phyloP scores from a whole-genome alignment of 768 basidiomycete species.

The Suillus spraguei region DNA sequence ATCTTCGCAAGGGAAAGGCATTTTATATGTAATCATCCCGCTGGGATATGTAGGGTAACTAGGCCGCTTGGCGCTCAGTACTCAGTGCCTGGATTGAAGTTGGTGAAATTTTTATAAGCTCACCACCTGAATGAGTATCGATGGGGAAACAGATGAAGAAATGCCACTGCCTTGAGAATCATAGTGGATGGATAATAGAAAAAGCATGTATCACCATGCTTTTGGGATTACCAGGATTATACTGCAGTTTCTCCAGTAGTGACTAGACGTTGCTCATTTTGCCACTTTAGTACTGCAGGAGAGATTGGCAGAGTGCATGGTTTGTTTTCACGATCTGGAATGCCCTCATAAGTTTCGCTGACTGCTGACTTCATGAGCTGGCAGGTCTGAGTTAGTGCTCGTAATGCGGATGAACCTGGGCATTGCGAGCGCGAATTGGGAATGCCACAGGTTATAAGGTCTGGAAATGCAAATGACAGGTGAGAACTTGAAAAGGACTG shows the following conservation, averaged over 20 bases:
- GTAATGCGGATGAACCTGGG: not conserved
- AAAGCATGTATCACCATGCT: not conserved
- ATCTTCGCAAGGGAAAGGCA: not conserved
- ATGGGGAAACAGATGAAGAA: not conserved
- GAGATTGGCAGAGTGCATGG: not conserved
- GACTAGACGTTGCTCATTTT: not conserved
- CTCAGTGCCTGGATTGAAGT: not conserved
- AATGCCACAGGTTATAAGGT: not conserved
- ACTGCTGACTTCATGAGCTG: not conserved
- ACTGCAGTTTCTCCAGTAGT: not conserved
- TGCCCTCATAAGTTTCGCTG: not conserved
- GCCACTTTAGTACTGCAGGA: not conserved
- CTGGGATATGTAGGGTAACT: not conserved
- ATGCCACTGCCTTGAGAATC: not conserved
- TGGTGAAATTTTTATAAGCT: not conserved
- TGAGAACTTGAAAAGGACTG: not conserved
- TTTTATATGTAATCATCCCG: not conserved
- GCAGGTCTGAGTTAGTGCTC: not conserved
- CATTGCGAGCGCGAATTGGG: not conserved
- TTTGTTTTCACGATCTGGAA: not conserved
- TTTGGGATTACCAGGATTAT: not conserved
- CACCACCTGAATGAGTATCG: not conserved
- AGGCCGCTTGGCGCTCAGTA: not conserved
- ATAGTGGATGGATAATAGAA: not conserved
- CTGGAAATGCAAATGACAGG: not conserved